Evolutionary conservation across 306 rosid species (phyloP), one percentile per base, ranked within the genome.

Genomic region (Oxytropis ochrocephala): DNA sequence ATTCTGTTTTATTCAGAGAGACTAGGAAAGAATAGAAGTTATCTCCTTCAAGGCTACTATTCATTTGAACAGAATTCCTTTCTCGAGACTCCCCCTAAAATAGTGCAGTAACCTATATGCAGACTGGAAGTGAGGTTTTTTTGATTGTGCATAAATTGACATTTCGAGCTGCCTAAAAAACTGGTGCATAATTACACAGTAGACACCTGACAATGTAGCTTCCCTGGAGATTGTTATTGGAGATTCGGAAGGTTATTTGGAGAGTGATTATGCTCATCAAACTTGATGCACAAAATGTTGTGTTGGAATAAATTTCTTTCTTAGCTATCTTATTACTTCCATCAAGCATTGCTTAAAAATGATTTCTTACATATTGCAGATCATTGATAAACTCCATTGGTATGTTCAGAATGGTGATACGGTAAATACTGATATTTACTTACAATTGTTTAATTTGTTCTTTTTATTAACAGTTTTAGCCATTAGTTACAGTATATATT

Each of bases 321-420:
- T 16, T 43, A 66, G 39, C 12, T 55, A 48, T 69, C 56, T 54
- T 54, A 12, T 69, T 36, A 44, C 68, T 72, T 47, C 47, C 67
- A 60, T 50, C 57, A 78, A 73, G 48, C 50, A 64, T 59, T 52
- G 30, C 69, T 85, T 60, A 80, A 55, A 59, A 49, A 42, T 6
- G 80, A 42, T 33, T 53, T 79, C 53, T 72, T 70, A 42, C 14
- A 17, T 75, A n/a, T 10, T 83, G 86, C 96, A 94, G 99, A 88
- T 94, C 78, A 91, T 85, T 62, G 85, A 85, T 64, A 91, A 72
- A 80, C 89, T 91, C 53, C 96, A 85, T 58, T 85, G 91, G 81
- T 91, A 91, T 74, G 86, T 73, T 59, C 78, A 84, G 78, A 76
- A 77, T 75, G 95, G 82, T 50, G 96, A 94, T 80, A 91, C 58